These are phyloP conservation scores for Skeletonema potamos DNA, from an alignment of 108 stramenopile species.

Conservation along the genomic window DNA sequence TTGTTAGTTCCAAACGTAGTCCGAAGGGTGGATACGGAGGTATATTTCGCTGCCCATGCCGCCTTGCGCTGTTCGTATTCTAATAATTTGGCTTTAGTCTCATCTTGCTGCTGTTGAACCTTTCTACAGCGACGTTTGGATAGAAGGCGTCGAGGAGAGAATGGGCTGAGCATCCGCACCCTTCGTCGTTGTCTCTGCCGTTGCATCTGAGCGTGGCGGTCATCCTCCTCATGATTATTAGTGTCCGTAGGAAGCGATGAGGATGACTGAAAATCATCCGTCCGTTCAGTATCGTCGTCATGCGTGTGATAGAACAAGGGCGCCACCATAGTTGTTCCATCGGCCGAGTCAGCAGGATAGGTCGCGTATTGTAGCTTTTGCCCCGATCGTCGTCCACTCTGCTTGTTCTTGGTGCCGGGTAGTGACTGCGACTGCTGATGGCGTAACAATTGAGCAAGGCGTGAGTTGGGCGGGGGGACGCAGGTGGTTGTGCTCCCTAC, in stretches of 20 bases:
- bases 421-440: background rate
- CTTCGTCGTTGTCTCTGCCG: background rate
- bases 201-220: background rate
- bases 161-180: background rate
- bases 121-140: background rate
- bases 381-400: background rate
- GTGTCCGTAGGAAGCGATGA: background rate
- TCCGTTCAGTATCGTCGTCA: background rate
- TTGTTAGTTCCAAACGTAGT: constrained; percentile 77
- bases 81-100: background rate
- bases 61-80: constrained; percentile 73
- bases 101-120: background rate
- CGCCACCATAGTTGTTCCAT: background rate
- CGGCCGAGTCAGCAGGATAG: background rate
- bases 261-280: background rate
- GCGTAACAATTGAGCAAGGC: background rate
- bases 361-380: background rate
- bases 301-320: background rate
- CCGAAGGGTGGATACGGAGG: constrained; percentile 69
- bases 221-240: background rate
- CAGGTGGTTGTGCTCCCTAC: background rate
- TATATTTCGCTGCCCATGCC: constrained; percentile 80
- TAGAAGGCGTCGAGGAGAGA: background rate
- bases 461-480: constrained; percentile 6
- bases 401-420: background rate